Evolutionary conservation across 2,329 filamentous ascomycete species (phyloP).

Genomic region (Hypoxylon sp.): DNA sequence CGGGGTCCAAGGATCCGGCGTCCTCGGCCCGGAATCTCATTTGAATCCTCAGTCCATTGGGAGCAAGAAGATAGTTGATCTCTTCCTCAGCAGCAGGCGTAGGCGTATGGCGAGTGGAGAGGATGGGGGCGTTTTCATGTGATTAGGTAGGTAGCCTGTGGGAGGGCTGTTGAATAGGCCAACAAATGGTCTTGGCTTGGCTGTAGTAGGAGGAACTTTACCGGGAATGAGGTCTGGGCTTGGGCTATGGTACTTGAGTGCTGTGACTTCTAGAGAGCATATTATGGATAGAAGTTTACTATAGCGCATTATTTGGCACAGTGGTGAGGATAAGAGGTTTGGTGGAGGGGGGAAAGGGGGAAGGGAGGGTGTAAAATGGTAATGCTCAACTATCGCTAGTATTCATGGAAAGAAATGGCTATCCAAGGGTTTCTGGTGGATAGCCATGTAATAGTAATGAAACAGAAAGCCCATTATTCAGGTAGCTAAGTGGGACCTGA

Average conservation of each 20-base stretch:
- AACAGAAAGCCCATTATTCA: background rate
- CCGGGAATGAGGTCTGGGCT: background rate
- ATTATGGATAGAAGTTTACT: constrained; percentile 6
- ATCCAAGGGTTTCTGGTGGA: background rate
- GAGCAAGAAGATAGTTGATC: constrained; percentile 68
- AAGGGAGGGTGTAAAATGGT: constrained; percentile 3
- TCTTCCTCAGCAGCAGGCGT: constrained; percentile 66
- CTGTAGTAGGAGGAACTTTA: background rate
- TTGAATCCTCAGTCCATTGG: constrained; percentile 56
- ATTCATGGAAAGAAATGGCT: constrained; percentile 22
- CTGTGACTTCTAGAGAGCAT: background rate
- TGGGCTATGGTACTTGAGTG: constrained; percentile 8
- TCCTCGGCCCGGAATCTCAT: constrained; percentile 37
- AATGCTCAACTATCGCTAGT: constrained; percentile 31
- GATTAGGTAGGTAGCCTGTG: constrained; percentile 16
- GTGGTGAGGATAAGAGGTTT: background rate
- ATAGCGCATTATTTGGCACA: background rate
- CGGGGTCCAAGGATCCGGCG: constrained; percentile 36
- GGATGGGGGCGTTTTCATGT: constrained; percentile 56
- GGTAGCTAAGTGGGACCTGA: background rate
- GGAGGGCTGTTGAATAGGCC: background rate
- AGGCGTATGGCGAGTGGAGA: constrained; percentile 59
- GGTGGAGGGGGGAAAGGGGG: background rate
- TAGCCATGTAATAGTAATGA: constrained; percentile 28
- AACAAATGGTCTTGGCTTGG: background rate